Conservation (phyloP, 306 rosid species). For the Cicer chorassanicum region DNA sequence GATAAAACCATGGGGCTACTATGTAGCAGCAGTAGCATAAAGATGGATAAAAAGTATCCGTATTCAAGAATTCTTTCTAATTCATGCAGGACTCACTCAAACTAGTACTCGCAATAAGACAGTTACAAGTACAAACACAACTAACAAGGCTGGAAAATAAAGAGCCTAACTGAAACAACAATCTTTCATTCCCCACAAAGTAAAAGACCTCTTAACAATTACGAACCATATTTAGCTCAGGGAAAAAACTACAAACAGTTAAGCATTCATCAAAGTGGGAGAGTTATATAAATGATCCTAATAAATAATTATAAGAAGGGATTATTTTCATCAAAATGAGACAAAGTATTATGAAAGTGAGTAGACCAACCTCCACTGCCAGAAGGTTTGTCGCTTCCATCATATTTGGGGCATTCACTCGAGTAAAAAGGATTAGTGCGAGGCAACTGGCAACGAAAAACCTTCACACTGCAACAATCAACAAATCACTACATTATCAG, state of each 20-base stretch:
- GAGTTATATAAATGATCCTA: slow-evolving; percentile 9
- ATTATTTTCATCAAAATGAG: slow-evolving; percentile 11
- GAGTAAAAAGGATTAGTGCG: slow-evolving; percentile 73
- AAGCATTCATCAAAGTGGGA: slow-evolving; percentile 3
- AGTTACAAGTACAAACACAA: slow-evolving; percentile 24
- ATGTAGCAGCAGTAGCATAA: slow-evolving; percentile 9
- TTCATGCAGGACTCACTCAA: not conserved
- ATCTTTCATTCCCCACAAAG: slow-evolving; percentile 9
- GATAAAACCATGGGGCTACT: not conserved
- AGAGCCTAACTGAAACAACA: slow-evolving; percentile 11
- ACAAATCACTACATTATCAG: slow-evolving; percentile 47
- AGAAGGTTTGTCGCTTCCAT: slow-evolving; percentile 57
- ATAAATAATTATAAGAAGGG: slow-evolving; percentile 2
- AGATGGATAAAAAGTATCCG: not conserved
- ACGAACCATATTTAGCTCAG: not conserved
- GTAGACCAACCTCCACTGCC: slow-evolving; percentile 63
- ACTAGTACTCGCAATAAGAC: not conserved
- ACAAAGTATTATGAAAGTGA: not conserved
- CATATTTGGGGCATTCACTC: slow-evolving; percentile 57
- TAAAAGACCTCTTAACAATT: slow-evolving; percentile 7
- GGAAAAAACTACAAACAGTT: not conserved
- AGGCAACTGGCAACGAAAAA: slow-evolving; percentile 77
- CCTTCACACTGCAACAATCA: slow-evolving; percentile 78
- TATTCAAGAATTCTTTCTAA: not conserved
- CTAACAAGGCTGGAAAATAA: slow-evolving; percentile 5